Base-by-base conservation (phyloP, 116 monocot species). In the Trichopus zeylanicus region DNA sequence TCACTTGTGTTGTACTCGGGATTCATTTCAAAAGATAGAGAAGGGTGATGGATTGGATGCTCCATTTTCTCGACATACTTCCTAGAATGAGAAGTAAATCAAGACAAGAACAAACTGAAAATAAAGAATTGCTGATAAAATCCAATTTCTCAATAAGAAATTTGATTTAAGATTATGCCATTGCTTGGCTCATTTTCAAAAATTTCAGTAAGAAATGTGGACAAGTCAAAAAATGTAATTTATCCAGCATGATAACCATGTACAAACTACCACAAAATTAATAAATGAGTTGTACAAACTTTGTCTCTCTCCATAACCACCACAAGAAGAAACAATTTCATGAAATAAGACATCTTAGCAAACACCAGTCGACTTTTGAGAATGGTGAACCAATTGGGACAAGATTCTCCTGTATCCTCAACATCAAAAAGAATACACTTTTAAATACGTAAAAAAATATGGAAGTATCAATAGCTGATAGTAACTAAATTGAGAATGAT, bases 1-100 rank as follows among this genome's bases (percentile, higher is more conserved):
- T 65, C 34, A 78, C 78, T 68, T 53, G 56, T 3, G 48, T 54
- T 31, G 33, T 56, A 24, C 13, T 79, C 69, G 26, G 55, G 69
- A 38, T 65, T 39, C 39, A 68, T 52, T 35, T 58, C 53, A n/a
- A 68, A 16, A 55, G 65, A 57, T 0, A 26, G 72, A 25, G 42
- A n/a, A 42, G 73, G 55, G 9, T 65, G 65, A 42, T 51, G 56
- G 0, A 57, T 37, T 4, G 48, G 16, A 37, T 55, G 37, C 35
- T 61, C 62, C 0, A 61, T 13, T 62, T 61, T 65, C 28, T 79
- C 70, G 27, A 31, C 12, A 29, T 49, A 79, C 7, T 34, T 61
- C 34, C 79, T 79, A 70, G 65, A 54, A 31, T 30, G 35, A 37
- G 29, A 57, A 16, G 23, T 20, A 63, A 16, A 48, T 48, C 48